Base-by-base conservation (phyloP, 805 yeast species). In the Saturnispora mendoncae region DNA sequence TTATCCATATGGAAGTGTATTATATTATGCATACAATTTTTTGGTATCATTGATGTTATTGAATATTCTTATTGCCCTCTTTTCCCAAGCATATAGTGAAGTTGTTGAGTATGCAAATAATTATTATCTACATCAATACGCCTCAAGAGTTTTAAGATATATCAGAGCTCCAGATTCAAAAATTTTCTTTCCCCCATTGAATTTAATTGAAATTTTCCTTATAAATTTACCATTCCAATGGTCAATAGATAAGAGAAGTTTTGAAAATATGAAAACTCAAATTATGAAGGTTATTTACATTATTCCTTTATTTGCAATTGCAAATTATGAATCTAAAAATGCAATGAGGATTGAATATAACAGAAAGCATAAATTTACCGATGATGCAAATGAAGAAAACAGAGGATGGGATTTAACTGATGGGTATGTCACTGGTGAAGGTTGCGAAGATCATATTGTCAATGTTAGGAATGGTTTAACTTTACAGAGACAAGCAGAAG, bases 141-240 rank as follows among this genome's bases (percentile, higher is more conserved):
- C 95, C 4, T 82, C 82, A 47, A 84, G 86, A 66, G 84, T 94
- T 0, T 68, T 86, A 51, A 70, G 88, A 46, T 86, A 82, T 56
- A 77, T 85, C 40, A 70, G 95, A 51, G 95, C 95, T 0, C 95
- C 95, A 0, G 95, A 86, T 62, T 80, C 77, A 44, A 77, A 82
- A 54, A 82, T 85, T 31, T 86, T 76, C 56, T 87, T 84, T 20
- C 90, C 95, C 4, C 95, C 95, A 4, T 69, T 84, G 48, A 86
- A 86, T 57, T 57, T 86, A 50, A 61, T 86, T 41, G 95, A 86
- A 58, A 37, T 80, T 1, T 36, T 74, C 6, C 51, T 78, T 4
- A 55, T 70, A 23, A 77, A 76, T 23, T 17, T 72, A 13, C 69
- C 69, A 41, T 52, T 67, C 40, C 56, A 55, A 33, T 66, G 65